phyloP scores from a whole-genome alignment of 164 flowering plant species.

The Malania oleifera region DNA sequence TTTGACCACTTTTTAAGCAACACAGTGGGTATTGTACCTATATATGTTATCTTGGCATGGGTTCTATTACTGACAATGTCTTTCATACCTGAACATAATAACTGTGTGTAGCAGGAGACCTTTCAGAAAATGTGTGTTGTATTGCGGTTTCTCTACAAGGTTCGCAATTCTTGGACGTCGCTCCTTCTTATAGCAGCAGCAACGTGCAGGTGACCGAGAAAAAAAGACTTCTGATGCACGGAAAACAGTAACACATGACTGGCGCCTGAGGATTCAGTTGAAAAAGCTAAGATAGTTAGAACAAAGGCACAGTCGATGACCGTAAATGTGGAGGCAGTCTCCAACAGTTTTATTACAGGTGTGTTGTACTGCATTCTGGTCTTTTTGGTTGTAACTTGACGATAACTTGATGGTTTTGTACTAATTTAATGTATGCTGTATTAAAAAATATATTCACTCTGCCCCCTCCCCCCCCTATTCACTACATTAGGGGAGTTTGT shows the following conservation, averaged over 20 bases:
- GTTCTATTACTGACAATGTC: too few species aligned
- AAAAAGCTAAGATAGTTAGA: slow-evolving; percentile 77
- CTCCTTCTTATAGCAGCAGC: too few species aligned
- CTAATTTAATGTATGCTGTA: too few species aligned
- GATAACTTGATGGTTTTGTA: too few species aligned
- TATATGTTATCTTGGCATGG: too few species aligned
- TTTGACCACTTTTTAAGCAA: not conserved
- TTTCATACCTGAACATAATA: too few species aligned
- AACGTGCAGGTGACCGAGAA: too few species aligned
- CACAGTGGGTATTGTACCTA: not conserved
- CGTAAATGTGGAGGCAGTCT: slow-evolving; percentile 70
- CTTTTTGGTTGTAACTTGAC: not conserved
- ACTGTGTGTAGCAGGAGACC: too few species aligned
- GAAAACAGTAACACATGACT: slow-evolving; percentile 61
- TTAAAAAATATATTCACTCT: too few species aligned
- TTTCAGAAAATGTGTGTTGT: slow-evolving; percentile 93
- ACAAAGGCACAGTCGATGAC: slow-evolving; percentile 69
- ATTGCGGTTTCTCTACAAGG: slow-evolving; percentile 71
- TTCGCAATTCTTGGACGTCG: too few species aligned
- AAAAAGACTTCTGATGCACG: slow-evolving; percentile 40
- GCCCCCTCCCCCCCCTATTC: too few species aligned
- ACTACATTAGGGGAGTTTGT: too few species aligned
- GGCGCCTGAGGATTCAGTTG: slow-evolving; percentile 94
- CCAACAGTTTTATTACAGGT: slow-evolving; percentile 90
- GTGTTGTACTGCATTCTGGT: not conserved